A percentile compares a stretch with the other conserved stretches of the same genome.
These are phyloP conservation scores for Cynara cardunculus DNA, from an alignment of 129 eudicot species.

Conservation along the genomic window DNA sequence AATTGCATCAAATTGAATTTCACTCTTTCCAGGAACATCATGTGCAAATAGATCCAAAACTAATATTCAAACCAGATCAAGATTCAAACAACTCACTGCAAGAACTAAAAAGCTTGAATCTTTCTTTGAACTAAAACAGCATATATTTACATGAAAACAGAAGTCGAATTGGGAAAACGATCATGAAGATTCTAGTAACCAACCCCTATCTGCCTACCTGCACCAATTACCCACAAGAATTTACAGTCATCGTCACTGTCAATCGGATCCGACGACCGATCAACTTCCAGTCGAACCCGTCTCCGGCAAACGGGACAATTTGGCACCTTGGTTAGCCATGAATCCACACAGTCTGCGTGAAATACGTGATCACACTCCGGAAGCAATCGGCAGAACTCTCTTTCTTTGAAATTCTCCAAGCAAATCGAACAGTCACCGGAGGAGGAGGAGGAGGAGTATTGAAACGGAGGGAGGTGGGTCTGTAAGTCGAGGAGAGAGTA, in stretches of 20 bases:
- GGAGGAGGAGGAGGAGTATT: not conserved
- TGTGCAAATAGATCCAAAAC: not conserved
- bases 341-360: conserved; percentile 56
- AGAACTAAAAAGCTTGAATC: not conserved
- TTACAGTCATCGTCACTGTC: conserved; percentile 33
- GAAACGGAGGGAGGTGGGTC: conserved; percentile 28
- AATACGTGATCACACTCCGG: conserved; percentile 56
- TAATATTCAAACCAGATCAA: not conserved
- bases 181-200: conserved; percentile 5
- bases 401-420: conserved; percentile 42
- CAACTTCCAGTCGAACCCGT: conserved; percentile 34
- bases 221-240: conserved; percentile 49
- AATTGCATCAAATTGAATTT: not conserved
- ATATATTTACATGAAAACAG: not conserved
- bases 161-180: not conserved
- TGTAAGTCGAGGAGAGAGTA: not conserved
- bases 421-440: conserved; percentile 54
- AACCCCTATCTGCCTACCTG: conserved; percentile 15
- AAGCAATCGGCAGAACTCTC: conserved; percentile 39
- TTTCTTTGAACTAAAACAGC: not conserved
- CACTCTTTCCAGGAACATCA: not conserved
- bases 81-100: not conserved
- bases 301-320: conserved; percentile 71
- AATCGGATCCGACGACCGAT: conserved; percentile 5
- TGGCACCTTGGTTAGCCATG: conserved; percentile 46